Percentiles rank a stretch among this genome's conserved stretches.
Conservation (phyloP, 495 filamentous ascomycete genomes). For the Penicillium steckii region DNA sequence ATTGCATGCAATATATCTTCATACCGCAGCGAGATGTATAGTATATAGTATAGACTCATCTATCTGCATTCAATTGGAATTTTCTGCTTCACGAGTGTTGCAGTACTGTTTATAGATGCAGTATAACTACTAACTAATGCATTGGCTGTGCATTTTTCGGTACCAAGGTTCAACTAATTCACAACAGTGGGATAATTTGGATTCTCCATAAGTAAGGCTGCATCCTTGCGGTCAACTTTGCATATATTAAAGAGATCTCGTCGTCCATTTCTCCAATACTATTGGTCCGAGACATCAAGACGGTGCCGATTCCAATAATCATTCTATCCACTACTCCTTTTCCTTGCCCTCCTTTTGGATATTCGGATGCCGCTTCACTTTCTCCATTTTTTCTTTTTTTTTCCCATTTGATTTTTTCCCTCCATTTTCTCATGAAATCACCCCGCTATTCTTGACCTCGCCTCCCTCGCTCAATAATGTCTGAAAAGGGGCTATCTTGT, state of each 20-base stretch:
- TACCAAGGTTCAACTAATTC: neutral
- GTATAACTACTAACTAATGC: neutral
- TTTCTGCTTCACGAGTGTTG: neutral
- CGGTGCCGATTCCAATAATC: conserved; percentile 25
- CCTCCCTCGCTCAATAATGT: conserved; percentile 1
- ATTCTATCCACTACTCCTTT: conserved; percentile 15
- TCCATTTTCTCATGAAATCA: neutral
- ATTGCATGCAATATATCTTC: too few species aligned
- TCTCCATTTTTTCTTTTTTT: conserved; percentile 1
- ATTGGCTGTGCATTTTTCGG: too few species aligned
- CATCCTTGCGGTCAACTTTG: conserved; percentile 16
- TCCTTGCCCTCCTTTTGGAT: neutral
- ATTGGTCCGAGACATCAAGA: conserved; percentile 17
- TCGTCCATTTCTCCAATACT: conserved; percentile 1
- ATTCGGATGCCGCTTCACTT: neutral
- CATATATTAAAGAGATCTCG: conserved; percentile 20
- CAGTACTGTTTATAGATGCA: neutral
- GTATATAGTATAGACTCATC: too few species aligned
- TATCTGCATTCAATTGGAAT: too few species aligned
- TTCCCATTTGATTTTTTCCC: neutral
- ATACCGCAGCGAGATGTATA: too few species aligned
- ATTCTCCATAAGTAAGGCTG: conserved; percentile 7
- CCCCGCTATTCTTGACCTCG: neutral
- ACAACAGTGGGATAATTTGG: neutral
- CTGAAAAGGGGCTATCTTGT: conserved; percentile 14